Percentiles rank a stretch among this genome's conserved stretches.
These are phyloP conservation scores for Thalassiosira ordinaria DNA, from an alignment of 352 stramenopile species.

Conservation along the genomic window DNA sequence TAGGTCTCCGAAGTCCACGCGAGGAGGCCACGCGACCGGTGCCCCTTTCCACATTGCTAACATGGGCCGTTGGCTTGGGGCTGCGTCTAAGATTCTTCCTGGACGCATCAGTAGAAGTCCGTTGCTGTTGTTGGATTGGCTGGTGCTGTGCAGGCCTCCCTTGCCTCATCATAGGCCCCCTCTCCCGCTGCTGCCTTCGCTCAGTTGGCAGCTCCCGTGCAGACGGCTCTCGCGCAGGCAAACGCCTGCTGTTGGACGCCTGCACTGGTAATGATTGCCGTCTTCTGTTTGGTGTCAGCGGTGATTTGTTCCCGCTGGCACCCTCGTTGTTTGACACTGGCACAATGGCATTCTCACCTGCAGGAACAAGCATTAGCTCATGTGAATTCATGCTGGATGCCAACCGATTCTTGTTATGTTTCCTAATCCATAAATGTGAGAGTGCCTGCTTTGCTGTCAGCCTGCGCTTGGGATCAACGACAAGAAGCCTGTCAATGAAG, in stretches of 20 bases:
- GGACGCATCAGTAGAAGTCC: background rate
- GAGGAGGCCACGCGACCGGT: no score
- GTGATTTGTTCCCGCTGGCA: no score
- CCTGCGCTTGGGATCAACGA: conserved; percentile 85
- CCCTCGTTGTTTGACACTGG: no score
- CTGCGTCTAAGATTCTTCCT: background rate
- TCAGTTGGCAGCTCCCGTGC: background rate
- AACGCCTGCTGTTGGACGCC: no score
- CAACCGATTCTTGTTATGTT: background rate
- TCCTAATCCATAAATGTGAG: conserved; percentile 53
- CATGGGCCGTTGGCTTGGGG: no score
- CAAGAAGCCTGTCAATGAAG: conserved; percentile 89
- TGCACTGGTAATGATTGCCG: background rate
- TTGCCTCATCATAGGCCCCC: background rate
- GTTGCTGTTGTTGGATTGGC: background rate
- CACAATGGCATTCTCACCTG: background rate
- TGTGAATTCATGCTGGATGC: background rate
- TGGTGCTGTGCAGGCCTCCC: background rate
- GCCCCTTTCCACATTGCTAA: no score
- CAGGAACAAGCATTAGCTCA: background rate
- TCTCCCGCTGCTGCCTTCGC: background rate
- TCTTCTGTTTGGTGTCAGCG: no score
- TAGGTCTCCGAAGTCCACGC: no score
- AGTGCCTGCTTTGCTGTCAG: conserved; percentile 69
- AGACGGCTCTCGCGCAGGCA: no score